phyloP scores from a whole-genome alignment of 2,329 filamentous ascomycete species.

The Sporothrix schenckii region DNA sequence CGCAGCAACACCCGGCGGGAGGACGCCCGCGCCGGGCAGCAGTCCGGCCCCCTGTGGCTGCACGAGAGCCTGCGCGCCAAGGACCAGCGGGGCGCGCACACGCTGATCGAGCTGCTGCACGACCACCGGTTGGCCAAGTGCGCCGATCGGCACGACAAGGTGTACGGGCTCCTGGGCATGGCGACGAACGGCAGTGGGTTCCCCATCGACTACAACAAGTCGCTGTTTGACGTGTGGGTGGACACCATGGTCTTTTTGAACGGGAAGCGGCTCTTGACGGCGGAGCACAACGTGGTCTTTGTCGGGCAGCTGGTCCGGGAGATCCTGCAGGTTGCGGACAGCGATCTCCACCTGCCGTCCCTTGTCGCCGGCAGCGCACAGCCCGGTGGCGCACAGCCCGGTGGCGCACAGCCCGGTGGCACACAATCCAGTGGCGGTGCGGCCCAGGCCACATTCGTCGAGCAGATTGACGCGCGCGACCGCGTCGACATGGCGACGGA shows the following conservation, averaged over 20 bases:
- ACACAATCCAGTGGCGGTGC: too few relatives aligned
- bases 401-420: too few relatives aligned
- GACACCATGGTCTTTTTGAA: neutral
- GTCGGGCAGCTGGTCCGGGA: neutral
- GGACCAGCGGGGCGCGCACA: neutral
- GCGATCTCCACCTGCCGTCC: neutral
- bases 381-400: too few relatives aligned
- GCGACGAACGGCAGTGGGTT: neutral
- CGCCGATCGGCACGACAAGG: neutral
- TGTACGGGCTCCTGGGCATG: constrained; percentile 1
- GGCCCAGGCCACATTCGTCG: neutral
- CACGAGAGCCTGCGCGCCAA: neutral
- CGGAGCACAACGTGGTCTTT: neutral
- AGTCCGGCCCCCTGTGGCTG: neutral
- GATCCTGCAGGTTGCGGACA: neutral
- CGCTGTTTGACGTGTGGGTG: neutral
- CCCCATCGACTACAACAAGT: neutral
- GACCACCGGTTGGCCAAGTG: neutral
- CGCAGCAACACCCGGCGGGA: neutral
- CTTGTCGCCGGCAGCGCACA: too few relatives aligned
- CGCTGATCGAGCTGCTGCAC: neutral
- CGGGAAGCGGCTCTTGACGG: neutral
- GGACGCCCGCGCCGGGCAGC: neutral
- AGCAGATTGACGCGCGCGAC: neutral
- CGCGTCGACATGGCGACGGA: neutral